Evolutionary conservation across 202 grass and related monocot species (phyloP), one percentile per base, ranked within the genome.

Genomic region (Hordeum pubiflorum): DNA sequence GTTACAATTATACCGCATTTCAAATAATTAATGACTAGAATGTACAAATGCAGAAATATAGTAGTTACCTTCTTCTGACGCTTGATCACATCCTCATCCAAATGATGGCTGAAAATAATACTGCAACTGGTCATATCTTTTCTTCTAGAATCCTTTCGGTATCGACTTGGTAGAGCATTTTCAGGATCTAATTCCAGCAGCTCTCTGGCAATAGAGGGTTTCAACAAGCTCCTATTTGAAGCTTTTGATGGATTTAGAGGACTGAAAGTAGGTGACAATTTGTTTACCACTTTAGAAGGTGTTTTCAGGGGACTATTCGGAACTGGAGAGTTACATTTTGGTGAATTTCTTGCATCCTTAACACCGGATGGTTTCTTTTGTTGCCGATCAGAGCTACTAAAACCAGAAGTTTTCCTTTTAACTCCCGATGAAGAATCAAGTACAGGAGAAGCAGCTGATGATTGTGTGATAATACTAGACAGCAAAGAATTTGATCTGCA

Each of bases 71-170:
- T 99, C 55, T 90, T 95, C 74, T 96, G 96, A 78, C 85, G 87
- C 69, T 89, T 95, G 48, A 93, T 83, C 48, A 93, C 86, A 86
- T 89, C 82, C n/a, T 91, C 85, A 85, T 88, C 83, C 80, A 99
- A 91, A 90, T 99, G 96, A 76, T 91, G 84, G 74, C 96, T 99
- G 34, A 99, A 91, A 61, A 99, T 57, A 91, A 99, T 80, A 84
- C 87, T 81, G 63, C 54, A 75, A 86, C 34, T 67, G 17, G 85
- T 27, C 37, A 89, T 79, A 82, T 93, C 85, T 89, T 91, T 95
- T 81, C 85, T 91, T 82, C 85, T 84, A 59, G 86, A 86, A 87
- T 99, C 83, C 84, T 87, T 99, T 78, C 37, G 77, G 44, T 66
- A 74, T 69, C 58, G 69, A 77, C 79, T 77, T 84, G 81, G 55